Evolutionary conservation across 2,329 filamentous ascomycete genomes (phyloP).

Genomic region (Aspergillus sp.): DNA sequence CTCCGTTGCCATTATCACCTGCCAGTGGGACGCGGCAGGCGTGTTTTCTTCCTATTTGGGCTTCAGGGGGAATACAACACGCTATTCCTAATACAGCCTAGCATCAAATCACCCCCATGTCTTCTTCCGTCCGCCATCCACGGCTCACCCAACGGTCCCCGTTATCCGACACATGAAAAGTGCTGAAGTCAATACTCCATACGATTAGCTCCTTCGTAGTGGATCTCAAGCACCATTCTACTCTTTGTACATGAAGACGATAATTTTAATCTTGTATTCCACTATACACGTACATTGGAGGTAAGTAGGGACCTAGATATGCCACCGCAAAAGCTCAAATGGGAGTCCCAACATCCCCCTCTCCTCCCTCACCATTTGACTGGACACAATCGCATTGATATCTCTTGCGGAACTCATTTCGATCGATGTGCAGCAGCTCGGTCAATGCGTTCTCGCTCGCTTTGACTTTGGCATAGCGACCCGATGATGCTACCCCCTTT

Average conservation of each 20-base stretch:
- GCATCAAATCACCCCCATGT: not conserved
- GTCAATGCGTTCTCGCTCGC: conserved; percentile 42
- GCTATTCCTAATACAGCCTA: conserved; percentile 3
- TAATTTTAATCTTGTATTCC: no score
- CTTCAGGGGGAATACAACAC: conserved; percentile 5
- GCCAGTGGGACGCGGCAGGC: conserved; percentile 5
- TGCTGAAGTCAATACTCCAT: not conserved
- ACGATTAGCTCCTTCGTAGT: no score
- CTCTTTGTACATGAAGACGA: no score
- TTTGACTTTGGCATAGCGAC: conserved; percentile 69
- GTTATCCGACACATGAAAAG: not conserved
- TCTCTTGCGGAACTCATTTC: conserved; percentile 58
- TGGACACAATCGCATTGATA: conserved; percentile 64
- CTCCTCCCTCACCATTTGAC: conserved; percentile 7
- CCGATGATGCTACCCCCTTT: conserved; percentile 60
- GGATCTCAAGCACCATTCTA: no score
- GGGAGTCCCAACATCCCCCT: conserved; percentile 27
- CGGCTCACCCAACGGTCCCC: not conserved
- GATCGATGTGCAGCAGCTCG: conserved; percentile 49
- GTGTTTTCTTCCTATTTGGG: conserved; percentile 2
- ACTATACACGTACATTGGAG: no score
- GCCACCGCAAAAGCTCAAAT: conserved; percentile 18
- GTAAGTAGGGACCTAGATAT: not conserved
- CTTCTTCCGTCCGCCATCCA: conserved; percentile 1
- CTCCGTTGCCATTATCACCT: conserved; percentile 5